Evolutionary conservation across 1,284 basidiomycete genomes (phyloP), one percentile per base, ranked within the genome.

Genomic region (Xerocomus amazonicus): DNA sequence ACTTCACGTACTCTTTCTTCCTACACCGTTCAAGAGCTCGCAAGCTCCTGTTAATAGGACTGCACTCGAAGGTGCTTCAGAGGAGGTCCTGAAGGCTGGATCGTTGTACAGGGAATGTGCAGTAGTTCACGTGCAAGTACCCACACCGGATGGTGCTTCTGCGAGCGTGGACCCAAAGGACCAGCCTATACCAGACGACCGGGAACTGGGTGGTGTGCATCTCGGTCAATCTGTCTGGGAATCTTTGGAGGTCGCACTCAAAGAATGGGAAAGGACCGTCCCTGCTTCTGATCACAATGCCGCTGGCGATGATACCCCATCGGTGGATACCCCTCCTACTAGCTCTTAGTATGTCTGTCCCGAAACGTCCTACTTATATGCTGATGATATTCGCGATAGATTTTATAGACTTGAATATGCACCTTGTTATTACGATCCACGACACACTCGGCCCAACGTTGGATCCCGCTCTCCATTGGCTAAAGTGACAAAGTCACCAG

Each of bases 71-170:
- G 17, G 47, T 32, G 14, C 52, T 0, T 67, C 71, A 17, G 74
- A 77, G 53, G 82, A 88, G 58, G 76, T 87, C 3, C 71, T 90
- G 37, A 83, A 84, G 63, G 84, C 86, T 1, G 87, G 87, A 0
- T 78, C 83, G n/a, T 65, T 90, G 26, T 89, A 90, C 57, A 74
- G 81, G 12, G 85, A 90, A 58, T 88, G 85, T 55, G 79, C 81
- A 0, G 76, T 83, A 3, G 81, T 84, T 2, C 68, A 63, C 29
- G 53, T 87, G 10, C 67, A 62, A 14, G 69, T 84, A 31, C 74
- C 73, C 43, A 40, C 63, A 32, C 57, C 72, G 35, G 56, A 56
- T 3, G 68, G 69, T 17, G 44, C 56, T 28, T 38, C 50, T n/a
- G 49, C 17, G 32, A 45, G 44, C 43, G 37, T 53, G 28, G 55